Evolutionary conservation across 2,329 filamentous ascomycete species (phyloP).

Genomic region (Daldinia eschscholtzii): DNA sequence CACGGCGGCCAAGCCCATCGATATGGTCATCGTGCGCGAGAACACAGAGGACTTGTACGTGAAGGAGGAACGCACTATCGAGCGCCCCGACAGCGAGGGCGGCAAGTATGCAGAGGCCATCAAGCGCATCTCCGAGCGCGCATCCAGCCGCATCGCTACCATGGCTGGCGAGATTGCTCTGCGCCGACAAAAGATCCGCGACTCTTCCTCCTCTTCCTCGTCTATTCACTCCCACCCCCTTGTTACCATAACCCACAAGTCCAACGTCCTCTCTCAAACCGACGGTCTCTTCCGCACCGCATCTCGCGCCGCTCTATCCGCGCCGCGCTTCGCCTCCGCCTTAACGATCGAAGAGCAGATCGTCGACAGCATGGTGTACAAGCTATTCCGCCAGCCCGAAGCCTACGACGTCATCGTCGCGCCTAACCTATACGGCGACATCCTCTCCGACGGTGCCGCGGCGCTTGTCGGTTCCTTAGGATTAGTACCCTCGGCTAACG

Average conservation of each 20-base stretch:
- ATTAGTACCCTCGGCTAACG: constrained; percentile 94
- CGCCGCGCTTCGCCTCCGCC: constrained; percentile 71
- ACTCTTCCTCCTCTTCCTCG: constrained; percentile 59
- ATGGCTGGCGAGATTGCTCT: constrained; percentile 97
- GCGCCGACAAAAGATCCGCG: constrained; percentile 83
- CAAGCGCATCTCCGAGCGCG: constrained; percentile 93
- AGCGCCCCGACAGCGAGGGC: constrained; percentile 68
- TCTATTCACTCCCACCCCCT: constrained; percentile 77
- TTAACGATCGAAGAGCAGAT: constrained; percentile 90
- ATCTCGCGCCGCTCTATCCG: constrained; percentile 78
- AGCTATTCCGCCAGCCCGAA: constrained; percentile 95
- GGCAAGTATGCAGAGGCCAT: constrained; percentile 95
- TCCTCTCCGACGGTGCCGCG: constrained; percentile 93
- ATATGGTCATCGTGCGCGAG: constrained; percentile 98
- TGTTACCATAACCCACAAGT: constrained; percentile 98
- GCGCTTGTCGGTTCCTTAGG: constrained; percentile 93
- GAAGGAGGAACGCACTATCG: constrained; percentile 91
- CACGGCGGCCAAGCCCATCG: constrained; percentile 77
- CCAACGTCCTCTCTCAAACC: constrained; percentile 95
- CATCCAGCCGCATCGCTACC: constrained; percentile 85
- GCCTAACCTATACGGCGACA: constrained; percentile 97
- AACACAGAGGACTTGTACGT: constrained; percentile 99
- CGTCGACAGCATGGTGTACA: constrained; percentile 99
- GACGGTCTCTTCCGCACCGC: constrained; percentile 94
- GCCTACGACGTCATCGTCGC: constrained; percentile 98